These are phyloP conservation scores for Pseudofabraea citricarpa DNA, from an alignment of 2,329 filamentous ascomycete genomes.

Conservation along the genomic window DNA sequence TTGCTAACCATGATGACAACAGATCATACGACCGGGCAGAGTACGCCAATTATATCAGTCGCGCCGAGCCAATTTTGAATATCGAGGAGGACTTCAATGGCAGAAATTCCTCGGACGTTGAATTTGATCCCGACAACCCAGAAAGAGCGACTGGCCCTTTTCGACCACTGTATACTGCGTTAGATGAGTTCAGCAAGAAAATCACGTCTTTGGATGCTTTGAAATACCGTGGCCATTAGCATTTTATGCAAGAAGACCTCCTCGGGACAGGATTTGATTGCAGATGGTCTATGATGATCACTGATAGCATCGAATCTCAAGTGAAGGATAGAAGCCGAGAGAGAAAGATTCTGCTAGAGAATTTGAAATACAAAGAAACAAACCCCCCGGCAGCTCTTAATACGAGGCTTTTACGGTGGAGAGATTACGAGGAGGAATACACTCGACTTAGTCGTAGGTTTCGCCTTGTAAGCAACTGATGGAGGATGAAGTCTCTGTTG, in stretches of 20 bases:
- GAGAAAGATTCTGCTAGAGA: background rate
- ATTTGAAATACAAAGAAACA: background rate
- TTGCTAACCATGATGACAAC: background rate
- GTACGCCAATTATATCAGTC: background rate
- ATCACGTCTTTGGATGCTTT: background rate
- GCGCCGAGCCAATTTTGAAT: background rate
- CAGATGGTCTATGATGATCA: slow-evolving; percentile 1
- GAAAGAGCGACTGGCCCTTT: background rate
- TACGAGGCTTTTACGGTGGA: background rate
- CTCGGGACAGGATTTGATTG: background rate
- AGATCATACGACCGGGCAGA: background rate
- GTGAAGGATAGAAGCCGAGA: background rate
- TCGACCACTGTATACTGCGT: background rate
- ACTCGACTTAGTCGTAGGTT: no score
- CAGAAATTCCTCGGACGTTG: background rate
- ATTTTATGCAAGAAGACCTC: background rate
- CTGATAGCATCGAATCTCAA: background rate
- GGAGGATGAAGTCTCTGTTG: no score
- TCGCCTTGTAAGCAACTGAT: no score
- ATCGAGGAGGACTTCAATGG: background rate
- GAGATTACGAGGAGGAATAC: slow-evolving; percentile 1
- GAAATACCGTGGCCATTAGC: background rate
- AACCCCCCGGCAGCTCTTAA: background rate
- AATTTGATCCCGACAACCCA: background rate
- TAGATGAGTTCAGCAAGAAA: slow-evolving; percentile 1